Base-by-base conservation (phyloP, 495 filamentous ascomycete genomes). In the Daldinia decipiens region DNA sequence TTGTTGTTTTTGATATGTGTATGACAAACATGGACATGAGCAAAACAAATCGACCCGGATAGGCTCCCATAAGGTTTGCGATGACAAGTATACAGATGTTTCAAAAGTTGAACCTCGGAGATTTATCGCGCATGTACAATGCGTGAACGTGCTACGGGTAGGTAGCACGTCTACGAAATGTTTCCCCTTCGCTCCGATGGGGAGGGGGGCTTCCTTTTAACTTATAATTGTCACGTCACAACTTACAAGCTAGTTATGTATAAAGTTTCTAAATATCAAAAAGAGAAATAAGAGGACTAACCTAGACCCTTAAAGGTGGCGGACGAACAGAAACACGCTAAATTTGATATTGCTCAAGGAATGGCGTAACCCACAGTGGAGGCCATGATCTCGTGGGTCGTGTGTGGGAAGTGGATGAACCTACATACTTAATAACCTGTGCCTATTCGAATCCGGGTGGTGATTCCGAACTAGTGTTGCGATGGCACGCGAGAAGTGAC, bases 111-210 rank as follows among this genome's bases (percentile, higher is more conserved):
- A 57, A 64, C 63, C 59, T 72, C 69, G 69, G 69, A 72, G 69
- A 72, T 72, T 72, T 72, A 72, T 64, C 43, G 38, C 56, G 59
- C 32, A n/a, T n/a, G n/a, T n/a, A n/a, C n/a, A n/a, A n/a, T n/a
- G 26, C 21, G 32, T 45, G 59, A 72, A 72, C 54, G 52, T 72
- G 69, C 63, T 34, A 43, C 47, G 15, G 21, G 58, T 60, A 43
- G 21, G 58, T 60, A 43, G 29, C 50, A 70, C 62, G 19, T 65
- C 53, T 40, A 59, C 56, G 17, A 43, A 31, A 26, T 31, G 54
- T 38, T 57, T 34, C 4, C 24, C 19, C 31, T 24, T 36, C 34
- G 5, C 54, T 39, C 34, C 31, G 19, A 38, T 15, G 32, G 34
- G 19, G 15, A n/a, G 17, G 43, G 21, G 21, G 9, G 11, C 9